Conservation (phyloP, 176 grass and related monocot species). For the Musa acuminata region DNA sequence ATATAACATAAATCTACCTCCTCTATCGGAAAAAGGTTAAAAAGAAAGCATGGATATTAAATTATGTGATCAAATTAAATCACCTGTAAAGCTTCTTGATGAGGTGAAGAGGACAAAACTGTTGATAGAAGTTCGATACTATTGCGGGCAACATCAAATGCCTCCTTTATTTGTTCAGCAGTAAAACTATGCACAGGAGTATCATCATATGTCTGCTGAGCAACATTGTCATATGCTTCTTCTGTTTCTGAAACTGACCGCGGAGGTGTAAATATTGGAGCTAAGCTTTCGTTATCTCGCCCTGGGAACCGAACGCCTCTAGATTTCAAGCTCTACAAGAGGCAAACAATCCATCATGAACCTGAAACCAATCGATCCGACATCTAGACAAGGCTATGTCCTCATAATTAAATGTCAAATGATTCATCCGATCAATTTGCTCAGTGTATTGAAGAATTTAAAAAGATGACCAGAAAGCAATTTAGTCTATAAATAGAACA, state of each 20-base stretch:
- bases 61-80: neutral
- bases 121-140: slow-evolving; percentile 86
- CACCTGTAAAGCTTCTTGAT: slow-evolving; percentile 68
- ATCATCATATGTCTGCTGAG: slow-evolving; percentile 50
- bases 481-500: neutral
- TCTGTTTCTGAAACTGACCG: slow-evolving; percentile 39
- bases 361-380: neutral
- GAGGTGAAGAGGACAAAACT: slow-evolving; percentile 77
- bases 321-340: slow-evolving; percentile 74
- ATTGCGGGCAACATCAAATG: slow-evolving; percentile 72
- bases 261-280: slow-evolving; percentile 81
- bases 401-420: neutral
- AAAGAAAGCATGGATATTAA: neutral
- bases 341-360: slow-evolving; percentile 4
- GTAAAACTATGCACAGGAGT: slow-evolving; percentile 35
- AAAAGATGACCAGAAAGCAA: neutral
- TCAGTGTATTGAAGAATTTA: neutral
- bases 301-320: slow-evolving; percentile 81
- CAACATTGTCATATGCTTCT: slow-evolving; percentile 39
- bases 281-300: slow-evolving; percentile 66
- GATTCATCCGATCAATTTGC: neutral
- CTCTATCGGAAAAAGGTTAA: neutral
- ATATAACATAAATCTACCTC: neutral
- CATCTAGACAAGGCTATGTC: neutral
- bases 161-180: slow-evolving; percentile 53